Evolutionary conservation across 2,329 filamentous ascomycete genomes (phyloP).

Genomic region (Rutstroemia sp.): DNA sequence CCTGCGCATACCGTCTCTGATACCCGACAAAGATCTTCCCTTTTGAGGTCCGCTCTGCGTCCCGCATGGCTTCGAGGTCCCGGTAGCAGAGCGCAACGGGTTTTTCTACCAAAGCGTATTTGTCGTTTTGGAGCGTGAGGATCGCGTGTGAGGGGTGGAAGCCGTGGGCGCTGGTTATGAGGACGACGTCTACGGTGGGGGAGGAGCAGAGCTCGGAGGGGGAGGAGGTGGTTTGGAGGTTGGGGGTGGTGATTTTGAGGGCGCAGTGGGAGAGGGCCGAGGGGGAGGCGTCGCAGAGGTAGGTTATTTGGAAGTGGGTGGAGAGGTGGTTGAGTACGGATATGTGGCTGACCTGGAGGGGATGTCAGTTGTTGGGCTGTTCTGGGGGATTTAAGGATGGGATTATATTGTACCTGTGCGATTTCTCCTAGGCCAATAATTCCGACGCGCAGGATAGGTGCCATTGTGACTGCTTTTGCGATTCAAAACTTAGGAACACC

Average conservation of each 20-base stretch:
- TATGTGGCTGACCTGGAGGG: constrained; percentile 37
- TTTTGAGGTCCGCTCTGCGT: constrained; percentile 37
- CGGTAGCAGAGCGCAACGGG: constrained; percentile 44
- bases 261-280: constrained; percentile 34
- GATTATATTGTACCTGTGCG: constrained; percentile 28
- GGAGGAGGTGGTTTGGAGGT: constrained; percentile 22
- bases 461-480: too few relatives aligned
- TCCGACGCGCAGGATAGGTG: constrained; percentile 13
- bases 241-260: constrained; percentile 14
- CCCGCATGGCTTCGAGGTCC: constrained; percentile 39
- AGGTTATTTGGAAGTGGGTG: constrained; percentile 22
- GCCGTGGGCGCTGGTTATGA: constrained; percentile 45
- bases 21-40: constrained; percentile 50
- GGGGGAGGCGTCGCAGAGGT: constrained; percentile 34
- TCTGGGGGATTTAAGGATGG: background rate
- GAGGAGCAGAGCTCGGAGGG: constrained; percentile 5
- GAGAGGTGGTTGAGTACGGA: constrained; percentile 36
- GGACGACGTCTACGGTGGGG: constrained; percentile 29
- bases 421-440: constrained; percentile 40
- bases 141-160: constrained; percentile 47
- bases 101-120: constrained; percentile 53
- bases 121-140: constrained; percentile 43
- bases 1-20: constrained; percentile 52
- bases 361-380: background rate
- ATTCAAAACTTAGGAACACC: too few relatives aligned